Conservation (phyloP, 495 filamentous ascomycete species). For the Daldinia childiae region DNA sequence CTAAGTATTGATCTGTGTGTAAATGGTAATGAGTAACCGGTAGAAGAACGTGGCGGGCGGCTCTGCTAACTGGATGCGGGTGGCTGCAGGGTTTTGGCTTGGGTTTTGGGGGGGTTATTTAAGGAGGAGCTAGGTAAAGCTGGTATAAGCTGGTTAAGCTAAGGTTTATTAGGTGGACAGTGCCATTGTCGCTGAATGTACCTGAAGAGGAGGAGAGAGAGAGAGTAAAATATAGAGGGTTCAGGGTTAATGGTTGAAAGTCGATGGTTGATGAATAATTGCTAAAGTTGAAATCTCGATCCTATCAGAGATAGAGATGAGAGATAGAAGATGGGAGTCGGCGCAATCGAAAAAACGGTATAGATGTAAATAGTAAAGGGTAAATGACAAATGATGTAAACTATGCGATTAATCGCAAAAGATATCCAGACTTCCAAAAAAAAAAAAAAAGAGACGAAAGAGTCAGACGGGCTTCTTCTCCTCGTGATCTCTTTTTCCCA, state of each 20-base stretch:
- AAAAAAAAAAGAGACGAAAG: slow-evolving; percentile 12
- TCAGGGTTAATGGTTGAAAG: neutral
- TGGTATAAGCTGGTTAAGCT: slow-evolving; percentile 35
- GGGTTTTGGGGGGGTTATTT: neutral
- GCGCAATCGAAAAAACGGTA: neutral
- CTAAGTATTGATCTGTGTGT: slow-evolving; percentile 8
- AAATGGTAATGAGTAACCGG: slow-evolving; percentile 1
- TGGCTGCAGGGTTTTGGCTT: slow-evolving; percentile 42
- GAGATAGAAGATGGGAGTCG: neutral
- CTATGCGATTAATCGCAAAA: neutral
- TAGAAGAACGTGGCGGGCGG: slow-evolving; percentile 43
- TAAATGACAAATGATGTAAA: neutral
- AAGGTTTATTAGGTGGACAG: slow-evolving; percentile 40
- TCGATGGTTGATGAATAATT: neutral
- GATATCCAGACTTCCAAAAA: neutral
- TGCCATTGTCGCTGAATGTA: slow-evolving; percentile 31
- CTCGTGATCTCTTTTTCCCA: slow-evolving; percentile 43
- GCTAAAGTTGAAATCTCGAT: neutral
- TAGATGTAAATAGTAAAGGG: neutral
- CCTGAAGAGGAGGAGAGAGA: neutral
- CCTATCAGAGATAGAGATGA: neutral
- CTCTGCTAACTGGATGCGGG: slow-evolving; percentile 50
- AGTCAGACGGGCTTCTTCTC: slow-evolving; percentile 42
- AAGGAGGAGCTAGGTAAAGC: slow-evolving; percentile 39
- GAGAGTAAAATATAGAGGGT: neutral